These are phyloP conservation scores for Tylopilus balloui DNA, from an alignment of 768 basidiomycete genomes.

Conservation along the genomic window DNA sequence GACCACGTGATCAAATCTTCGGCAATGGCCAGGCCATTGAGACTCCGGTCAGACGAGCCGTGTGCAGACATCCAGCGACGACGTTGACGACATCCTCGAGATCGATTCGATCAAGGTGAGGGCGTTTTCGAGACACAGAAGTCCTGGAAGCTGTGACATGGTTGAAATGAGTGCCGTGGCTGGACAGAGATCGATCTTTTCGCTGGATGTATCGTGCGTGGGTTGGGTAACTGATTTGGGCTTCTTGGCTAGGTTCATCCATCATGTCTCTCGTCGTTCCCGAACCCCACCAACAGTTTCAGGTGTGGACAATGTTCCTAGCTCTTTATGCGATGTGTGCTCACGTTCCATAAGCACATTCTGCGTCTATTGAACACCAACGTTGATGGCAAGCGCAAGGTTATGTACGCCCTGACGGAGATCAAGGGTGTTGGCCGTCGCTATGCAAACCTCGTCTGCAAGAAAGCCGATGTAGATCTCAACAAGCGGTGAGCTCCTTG, in stretches of 20 bases:
- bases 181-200: not conserved
- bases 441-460: constrained; percentile 98
- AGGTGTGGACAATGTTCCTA: constrained; percentile 45
- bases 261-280: constrained; percentile 96
- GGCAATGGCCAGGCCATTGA: constrained; percentile 22
- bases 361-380: constrained; percentile 99
- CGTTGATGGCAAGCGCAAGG: constrained; percentile 98
- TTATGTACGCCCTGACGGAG: constrained; percentile 99
- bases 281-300: constrained; percentile 93
- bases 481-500: constrained; percentile 83
- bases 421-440: constrained; percentile 99
- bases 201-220: constrained; percentile 19
- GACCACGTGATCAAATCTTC: constrained; percentile 23
- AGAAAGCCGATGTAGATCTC: constrained; percentile 99
- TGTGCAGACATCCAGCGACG: constrained; percentile 3
- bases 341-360: constrained; percentile 69
- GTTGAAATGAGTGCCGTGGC: not conserved
- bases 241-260: constrained; percentile 3
- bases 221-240: constrained; percentile 17
- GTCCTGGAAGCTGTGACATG: not conserved
- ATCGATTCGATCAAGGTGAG: constrained; percentile 26
- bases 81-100: constrained; percentile 18
- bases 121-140: not conserved
- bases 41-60: constrained; percentile 19
- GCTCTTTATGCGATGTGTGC: not conserved